Evolutionary conservation across 2,329 filamentous ascomycete species (phyloP).

Genomic region (Acarospora socialis): DNA sequence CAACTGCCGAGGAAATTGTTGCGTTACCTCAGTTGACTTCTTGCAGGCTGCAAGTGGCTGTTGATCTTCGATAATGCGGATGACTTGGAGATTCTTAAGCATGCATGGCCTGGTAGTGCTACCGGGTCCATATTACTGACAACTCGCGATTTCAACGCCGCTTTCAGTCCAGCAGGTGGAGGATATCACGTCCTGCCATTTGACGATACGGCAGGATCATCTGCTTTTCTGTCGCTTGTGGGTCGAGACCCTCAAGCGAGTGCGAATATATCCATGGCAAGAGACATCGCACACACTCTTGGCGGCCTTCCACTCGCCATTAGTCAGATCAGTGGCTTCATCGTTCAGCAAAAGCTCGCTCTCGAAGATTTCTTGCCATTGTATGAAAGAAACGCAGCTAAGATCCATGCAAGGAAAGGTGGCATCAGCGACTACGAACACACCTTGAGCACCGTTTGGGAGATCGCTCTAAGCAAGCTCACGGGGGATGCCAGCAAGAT

Average conservation of each 20-base stretch:
- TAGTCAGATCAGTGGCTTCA: constrained; percentile 20
- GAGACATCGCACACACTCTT: constrained; percentile 14
- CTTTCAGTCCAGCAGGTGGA: no score
- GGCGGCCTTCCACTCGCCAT: constrained; percentile 20
- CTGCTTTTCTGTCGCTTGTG: no score
- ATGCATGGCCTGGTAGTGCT: constrained; percentile 5
- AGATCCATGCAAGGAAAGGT: constrained; percentile 17
- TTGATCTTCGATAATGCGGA: no score
- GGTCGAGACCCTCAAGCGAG: no score
- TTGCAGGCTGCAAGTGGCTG: no score
- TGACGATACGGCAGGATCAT: no score
- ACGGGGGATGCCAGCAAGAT: constrained; percentile 13
- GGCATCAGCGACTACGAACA: constrained; percentile 17
- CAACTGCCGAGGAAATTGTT: no score
- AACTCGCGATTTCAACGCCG: neutral
- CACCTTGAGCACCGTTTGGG: constrained; percentile 20
- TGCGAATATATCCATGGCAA: constrained; percentile 10
- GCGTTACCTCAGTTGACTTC: no score
- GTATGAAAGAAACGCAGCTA: constrained; percentile 18
- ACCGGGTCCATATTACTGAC: constrained; percentile 4
- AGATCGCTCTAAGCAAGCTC: constrained; percentile 18
- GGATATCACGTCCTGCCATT: no score
- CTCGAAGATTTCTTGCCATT: constrained; percentile 18
- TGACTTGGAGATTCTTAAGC: no score
- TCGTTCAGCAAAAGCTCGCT: constrained; percentile 15